A percentile compares a stretch with the other conserved stretches of the same genome.
Evolutionary conservation across 257 asterid species (phyloP).

Genomic region (Salvia rosmarinus): DNA sequence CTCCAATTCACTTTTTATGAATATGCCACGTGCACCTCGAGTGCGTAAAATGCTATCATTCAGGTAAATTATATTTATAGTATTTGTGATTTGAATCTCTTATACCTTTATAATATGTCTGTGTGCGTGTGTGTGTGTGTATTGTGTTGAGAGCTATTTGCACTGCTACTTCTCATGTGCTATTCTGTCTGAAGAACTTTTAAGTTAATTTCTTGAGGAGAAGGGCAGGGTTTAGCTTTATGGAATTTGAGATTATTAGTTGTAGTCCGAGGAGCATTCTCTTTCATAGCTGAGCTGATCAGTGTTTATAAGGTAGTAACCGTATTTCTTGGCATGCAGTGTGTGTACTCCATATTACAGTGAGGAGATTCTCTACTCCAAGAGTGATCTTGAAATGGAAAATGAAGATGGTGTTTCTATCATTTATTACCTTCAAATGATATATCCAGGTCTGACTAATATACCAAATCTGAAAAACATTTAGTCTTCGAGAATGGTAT

Average conservation of each 20-base stretch:
- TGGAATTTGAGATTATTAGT: constrained; percentile 3
- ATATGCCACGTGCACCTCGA: constrained; percentile 97
- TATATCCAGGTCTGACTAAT: constrained; percentile 78
- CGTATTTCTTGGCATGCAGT: constrained; percentile 48
- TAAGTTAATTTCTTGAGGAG: neutral
- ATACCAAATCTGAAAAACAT: constrained; percentile 30
- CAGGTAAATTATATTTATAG: constrained; percentile 51
- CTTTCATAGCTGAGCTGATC: constrained; percentile 17
- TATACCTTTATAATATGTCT: neutral
- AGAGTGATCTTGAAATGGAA: constrained; percentile 94
- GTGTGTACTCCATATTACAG: constrained; percentile 96
- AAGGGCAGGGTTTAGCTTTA: constrained; percentile 12
- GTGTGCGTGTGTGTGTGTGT: neutral
- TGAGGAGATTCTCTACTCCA: constrained; percentile 95
- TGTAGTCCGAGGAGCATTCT: neutral
- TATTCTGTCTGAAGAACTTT: neutral
- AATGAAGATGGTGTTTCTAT: constrained; percentile 97
- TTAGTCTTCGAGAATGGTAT: constrained; percentile 18
- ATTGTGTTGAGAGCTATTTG: neutral
- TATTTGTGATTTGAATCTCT: constrained; percentile 4
- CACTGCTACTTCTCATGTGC: neutral
- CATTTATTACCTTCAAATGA: constrained; percentile 81
- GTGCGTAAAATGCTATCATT: constrained; percentile 98
- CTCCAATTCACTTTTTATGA: constrained; percentile 93
- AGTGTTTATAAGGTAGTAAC: constrained; percentile 27